Evolutionary conservation across 305 asterid genomes (phyloP), one percentile per base, ranked within the genome.

Genomic region (Solanum hybrid): DNA sequence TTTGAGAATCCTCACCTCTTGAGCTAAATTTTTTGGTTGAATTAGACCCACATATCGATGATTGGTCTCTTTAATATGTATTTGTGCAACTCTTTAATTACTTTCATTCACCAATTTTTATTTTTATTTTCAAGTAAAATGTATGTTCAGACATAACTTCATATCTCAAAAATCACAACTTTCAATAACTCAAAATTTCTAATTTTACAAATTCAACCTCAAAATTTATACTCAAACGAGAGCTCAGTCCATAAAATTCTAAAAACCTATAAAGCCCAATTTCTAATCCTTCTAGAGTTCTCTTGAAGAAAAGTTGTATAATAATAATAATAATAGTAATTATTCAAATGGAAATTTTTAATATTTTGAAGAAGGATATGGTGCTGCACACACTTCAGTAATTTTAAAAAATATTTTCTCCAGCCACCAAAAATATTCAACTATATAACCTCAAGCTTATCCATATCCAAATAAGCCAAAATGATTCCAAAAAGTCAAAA

Each of bases 391-490:
- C 87, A 83, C 40, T 83, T 46, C 40, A 18, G 24, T 31, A 81
- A n/a, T 5, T 51, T 83, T 83, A 0, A 0, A 3, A 24, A 31
- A 57, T 85, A 5, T 85, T 85, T 84, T 84, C n/a, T 57, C 31
- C 22, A 51, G 75, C 31, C 46, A 85, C 29, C 28, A 42, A 51
- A 51, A 84, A 57, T 51, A 83, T 84, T 31, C 74, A 29, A 51
- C 42, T 16, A 28, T 39, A 42, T 40, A 42, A 31, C 0, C 88
- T 85, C 88, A 57, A 85, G 5, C 46, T 85, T 31, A 85, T 85
- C 88, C 88, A 85, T 9, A 85, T 31, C 33, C 88, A 85, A 51
- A 83, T 83, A 83, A 29, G 40, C 74, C 40, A 46, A 83, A 57
- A 29, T 5, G 5, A 42, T 10, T 31, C 31, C 76, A 57, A 57